Percentiles rank a stretch among this genome's conserved stretches.
phyloP scores from a whole-genome alignment of 2,329 filamentous ascomycete species.

The Pseudogymnoascus verrucosus region DNA sequence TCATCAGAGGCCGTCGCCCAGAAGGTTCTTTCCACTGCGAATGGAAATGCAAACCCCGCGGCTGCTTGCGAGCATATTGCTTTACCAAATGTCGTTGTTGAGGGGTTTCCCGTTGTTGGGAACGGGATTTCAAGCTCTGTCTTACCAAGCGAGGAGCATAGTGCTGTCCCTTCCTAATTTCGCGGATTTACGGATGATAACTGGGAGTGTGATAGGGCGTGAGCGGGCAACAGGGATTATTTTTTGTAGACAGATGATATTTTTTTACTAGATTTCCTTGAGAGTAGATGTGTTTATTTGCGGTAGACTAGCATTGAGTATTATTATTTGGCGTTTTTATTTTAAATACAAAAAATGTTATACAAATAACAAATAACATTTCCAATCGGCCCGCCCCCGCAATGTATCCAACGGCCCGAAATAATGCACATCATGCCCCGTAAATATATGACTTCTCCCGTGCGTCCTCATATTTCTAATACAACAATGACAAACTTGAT shows the following conservation, averaged over 20 bases:
- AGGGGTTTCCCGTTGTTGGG: background rate
- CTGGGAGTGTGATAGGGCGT: background rate
- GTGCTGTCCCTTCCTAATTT: background rate
- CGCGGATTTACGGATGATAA: background rate
- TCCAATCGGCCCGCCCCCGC: background rate
- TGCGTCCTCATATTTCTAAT: background rate
- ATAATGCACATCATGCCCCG: background rate
- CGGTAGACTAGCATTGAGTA: background rate
- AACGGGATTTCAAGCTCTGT: background rate
- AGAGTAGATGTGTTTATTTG: background rate
- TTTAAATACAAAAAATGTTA: background rate
- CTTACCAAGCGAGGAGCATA: background rate
- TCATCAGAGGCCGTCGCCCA: background rate
- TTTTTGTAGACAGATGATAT: background rate
- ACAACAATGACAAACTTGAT: background rate
- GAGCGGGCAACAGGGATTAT: background rate
- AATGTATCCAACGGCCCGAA: background rate
- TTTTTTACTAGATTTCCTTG: background rate
- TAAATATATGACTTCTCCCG: background rate
- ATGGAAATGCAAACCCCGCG: background rate
- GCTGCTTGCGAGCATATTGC: background rate
- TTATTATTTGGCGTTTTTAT: background rate
- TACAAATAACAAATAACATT: background rate
- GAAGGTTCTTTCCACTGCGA: background rate
- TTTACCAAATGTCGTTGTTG: background rate